phyloP scores from a whole-genome alignment of 805 yeast species.

The Zygotorulaspora danielsina region DNA sequence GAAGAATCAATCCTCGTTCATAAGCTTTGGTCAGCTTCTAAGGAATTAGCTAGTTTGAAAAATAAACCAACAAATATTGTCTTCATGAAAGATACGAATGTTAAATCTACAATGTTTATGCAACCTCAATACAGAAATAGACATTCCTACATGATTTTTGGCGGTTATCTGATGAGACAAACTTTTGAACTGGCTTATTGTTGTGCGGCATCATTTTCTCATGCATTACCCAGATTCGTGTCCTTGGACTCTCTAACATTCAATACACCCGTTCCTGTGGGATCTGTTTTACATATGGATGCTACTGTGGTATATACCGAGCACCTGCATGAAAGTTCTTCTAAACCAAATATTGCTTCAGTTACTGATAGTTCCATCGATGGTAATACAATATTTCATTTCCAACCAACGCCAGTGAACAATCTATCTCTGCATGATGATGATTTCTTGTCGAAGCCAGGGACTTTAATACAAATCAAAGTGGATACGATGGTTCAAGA shows the following conservation, averaged over 20 bases:
- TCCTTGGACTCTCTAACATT: constrained; percentile 88
- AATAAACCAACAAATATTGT: constrained; percentile 48
- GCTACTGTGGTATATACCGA: constrained; percentile 86
- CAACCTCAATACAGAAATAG: constrained; percentile 96
- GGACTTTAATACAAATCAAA: constrained; percentile 83
- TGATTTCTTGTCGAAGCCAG: constrained; percentile 68
- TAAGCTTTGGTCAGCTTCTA: constrained; percentile 61
- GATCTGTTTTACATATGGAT: constrained; percentile 76
- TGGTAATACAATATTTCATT: constrained; percentile 38
- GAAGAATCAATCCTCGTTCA: constrained; percentile 73
- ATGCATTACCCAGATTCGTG: constrained; percentile 81
- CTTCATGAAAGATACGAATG: constrained; percentile 67
- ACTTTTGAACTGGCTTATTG: constrained; percentile 92
- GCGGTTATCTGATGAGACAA: constrained; percentile 89
- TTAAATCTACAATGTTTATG: constrained; percentile 79
- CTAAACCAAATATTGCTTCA: constrained; percentile 27
- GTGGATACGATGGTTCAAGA: constrained; percentile 77
- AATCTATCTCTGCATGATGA: constrained; percentile 44
- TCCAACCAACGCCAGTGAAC: constrained; percentile 58
- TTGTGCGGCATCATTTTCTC: constrained; percentile 83
- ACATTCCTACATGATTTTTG: constrained; percentile 91
- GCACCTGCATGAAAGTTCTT: constrained; percentile 49
- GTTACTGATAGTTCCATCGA: constrained; percentile 26
- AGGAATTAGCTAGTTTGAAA: constrained; percentile 34
- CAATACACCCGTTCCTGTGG: constrained; percentile 94